A percentile compares a stretch with the other conserved stretches of the same genome.
phyloP scores from a whole-genome alignment of 2,329 filamentous ascomycete genomes.

The Pyricularia sp. region DNA sequence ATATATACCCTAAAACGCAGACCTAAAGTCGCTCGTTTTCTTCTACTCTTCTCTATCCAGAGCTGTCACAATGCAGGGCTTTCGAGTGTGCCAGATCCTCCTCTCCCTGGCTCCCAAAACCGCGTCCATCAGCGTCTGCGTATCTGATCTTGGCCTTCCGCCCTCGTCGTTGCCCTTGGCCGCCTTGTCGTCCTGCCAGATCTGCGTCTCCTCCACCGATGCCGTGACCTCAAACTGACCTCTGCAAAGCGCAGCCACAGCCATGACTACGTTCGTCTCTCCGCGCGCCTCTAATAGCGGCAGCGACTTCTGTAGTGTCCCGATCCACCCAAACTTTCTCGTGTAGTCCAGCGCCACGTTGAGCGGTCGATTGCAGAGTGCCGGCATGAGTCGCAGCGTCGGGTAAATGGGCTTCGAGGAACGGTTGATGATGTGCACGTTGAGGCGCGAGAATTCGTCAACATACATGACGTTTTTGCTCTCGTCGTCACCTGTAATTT shows the following conservation, averaged over 20 bases:
- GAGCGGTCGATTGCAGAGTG: conserved; percentile 58
- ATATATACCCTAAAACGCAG: background rate
- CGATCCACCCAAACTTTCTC: conserved; percentile 74
- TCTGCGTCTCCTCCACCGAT: conserved; percentile 64
- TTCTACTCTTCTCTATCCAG: conserved; percentile 23
- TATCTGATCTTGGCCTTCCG: conserved; percentile 31
- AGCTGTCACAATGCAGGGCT: conserved; percentile 42
- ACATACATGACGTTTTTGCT: conserved; percentile 20
- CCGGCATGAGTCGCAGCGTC: conserved; percentile 63
- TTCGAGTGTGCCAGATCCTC: conserved; percentile 50
- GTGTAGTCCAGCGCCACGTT: conserved; percentile 68
- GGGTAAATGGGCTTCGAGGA: conserved; percentile 54
- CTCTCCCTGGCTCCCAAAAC: conserved; percentile 46
- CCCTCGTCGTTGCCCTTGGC: conserved; percentile 12
- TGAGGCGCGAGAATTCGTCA: conserved; percentile 57
- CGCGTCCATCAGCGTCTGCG: conserved; percentile 43
- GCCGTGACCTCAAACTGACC: conserved; percentile 75
- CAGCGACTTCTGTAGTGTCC: conserved; percentile 63
- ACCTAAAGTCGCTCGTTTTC: background rate
- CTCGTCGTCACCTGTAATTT: conserved; percentile 5
- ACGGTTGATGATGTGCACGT: conserved; percentile 62
- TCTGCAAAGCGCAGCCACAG: conserved; percentile 61
- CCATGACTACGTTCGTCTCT: conserved; percentile 48
- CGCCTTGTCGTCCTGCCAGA: conserved; percentile 24
- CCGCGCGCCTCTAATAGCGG: conserved; percentile 48